Base-by-base conservation (phyloP, 1,284 basidiomycete species). In the Erythrobasidium hasegawianum region DNA sequence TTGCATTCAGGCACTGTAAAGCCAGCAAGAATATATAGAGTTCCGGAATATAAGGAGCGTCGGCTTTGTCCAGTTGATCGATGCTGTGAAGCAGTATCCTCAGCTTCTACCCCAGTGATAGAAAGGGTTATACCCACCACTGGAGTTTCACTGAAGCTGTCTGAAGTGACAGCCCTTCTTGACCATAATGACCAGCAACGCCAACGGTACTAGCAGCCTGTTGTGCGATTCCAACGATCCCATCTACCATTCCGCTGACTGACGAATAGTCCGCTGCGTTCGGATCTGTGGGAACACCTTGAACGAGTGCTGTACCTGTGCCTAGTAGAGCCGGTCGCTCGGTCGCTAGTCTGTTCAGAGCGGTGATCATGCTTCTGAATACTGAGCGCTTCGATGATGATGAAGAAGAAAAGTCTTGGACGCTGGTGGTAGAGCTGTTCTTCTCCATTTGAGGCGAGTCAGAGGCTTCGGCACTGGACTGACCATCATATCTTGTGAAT, bases 51-150 rank as follows among this genome's bases (percentile, higher is more conserved):
- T 84, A 81, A 0, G 96, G 96, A 0, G 94, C 86, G 73, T 98
- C 96, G 0, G 90, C 87, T 78, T 98, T 96, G 79, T 97, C 93
- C 16, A 95, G 84, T 76, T 96, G 93, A 75, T 97, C 93, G 72
- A 97, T 95, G 75, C 92, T 94, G 71, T 22, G 45, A 14, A 47
- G 7, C 43, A 5, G 14, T 24, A 7, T 18, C n/a, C 5, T 47
- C 43, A 47, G 43, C 43, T n/a, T 70, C 64, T 67, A 69, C 65
- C 20, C 59, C 57, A 16, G 47, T 62, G 9, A 67, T 68, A 26
- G 59, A 8, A 20, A 60, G 20, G 50, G 53, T 59, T 71, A 53
- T 7, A 74, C 85, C 65, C 72, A 90, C 87, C 89, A 89, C 76
- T 90, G 89, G 33, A 93, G 76, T 76, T 91, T 93, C 86, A 92